Conservation (phyloP, 768 basidiomycete genomes). For the Cystobasidium onofrii region DNA sequence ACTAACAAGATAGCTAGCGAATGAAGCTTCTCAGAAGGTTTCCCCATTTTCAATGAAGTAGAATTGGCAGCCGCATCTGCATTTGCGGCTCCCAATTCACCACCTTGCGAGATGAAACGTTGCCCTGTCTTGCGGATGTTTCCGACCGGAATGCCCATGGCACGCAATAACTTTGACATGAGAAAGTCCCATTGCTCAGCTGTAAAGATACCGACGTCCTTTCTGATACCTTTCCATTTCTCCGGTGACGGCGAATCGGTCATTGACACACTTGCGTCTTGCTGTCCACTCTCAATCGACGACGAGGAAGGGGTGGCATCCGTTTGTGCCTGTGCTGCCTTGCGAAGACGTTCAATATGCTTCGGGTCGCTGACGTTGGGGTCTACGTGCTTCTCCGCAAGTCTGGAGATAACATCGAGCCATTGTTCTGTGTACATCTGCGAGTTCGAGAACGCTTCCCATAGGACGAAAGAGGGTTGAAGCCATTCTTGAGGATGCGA, state of each 20-base stretch:
- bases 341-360: conserved; percentile 51
- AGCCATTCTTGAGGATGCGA: conserved; percentile 74
- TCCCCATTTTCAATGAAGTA: conserved; percentile 57
- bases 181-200: conserved; percentile 74
- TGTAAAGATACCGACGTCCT: conserved; percentile 75
- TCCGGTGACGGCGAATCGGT: conserved; percentile 47
- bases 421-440: conserved; percentile 84
- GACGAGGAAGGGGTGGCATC: background rate
- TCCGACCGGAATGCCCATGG: conserved; percentile 46
- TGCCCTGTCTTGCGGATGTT: conserved; percentile 42
- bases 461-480: conserved; percentile 66
- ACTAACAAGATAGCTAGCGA: conserved; percentile 77
- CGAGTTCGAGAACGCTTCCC: conserved; percentile 73
- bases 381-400: conserved; percentile 72
- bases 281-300: background rate
- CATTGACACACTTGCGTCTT: conserved; percentile 62
- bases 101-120: conserved; percentile 31
- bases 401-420: conserved; percentile 68
- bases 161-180: conserved; percentile 71
- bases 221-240: conserved; percentile 55
- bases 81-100: conserved; percentile 38
- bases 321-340: conserved; percentile 5
- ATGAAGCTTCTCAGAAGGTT: conserved; percentile 50
- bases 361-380: conserved; percentile 67
- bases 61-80: conserved; percentile 64